phyloP scores from a whole-genome alignment of 2,329 filamentous ascomycete species.

The Blastomyces gilchristii region DNA sequence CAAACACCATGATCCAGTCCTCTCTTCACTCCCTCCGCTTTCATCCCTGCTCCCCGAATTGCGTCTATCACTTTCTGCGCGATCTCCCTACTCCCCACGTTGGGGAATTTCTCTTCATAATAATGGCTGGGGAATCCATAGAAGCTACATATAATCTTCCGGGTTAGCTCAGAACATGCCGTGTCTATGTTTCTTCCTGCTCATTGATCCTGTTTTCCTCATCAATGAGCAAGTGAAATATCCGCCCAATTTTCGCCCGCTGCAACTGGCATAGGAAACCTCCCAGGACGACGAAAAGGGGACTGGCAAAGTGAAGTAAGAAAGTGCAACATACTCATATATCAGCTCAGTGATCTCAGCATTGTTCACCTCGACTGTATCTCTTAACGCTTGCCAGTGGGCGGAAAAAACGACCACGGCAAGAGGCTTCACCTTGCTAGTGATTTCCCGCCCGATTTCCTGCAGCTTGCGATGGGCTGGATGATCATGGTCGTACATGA shows the following conservation, averaged over 20 bases:
- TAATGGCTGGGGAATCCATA: constrained; percentile 62
- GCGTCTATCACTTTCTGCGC: constrained; percentile 49
- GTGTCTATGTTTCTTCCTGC: not conserved
- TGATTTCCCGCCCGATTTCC: constrained; percentile 59
- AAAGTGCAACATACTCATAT: constrained; percentile 47
- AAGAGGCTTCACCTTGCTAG: constrained; percentile 56
- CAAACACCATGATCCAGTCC: constrained; percentile 69
- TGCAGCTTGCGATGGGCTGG: constrained; percentile 56
- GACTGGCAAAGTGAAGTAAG: not conserved
- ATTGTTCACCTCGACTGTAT: constrained; percentile 55
- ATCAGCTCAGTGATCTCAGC: constrained; percentile 56
- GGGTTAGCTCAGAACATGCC: not conserved
- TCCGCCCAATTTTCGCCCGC: not conserved
- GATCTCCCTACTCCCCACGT: constrained; percentile 50
- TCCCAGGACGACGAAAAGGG: constrained; percentile 4
- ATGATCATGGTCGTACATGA: constrained; percentile 59
- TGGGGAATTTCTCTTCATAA: constrained; percentile 57
- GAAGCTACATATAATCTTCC: constrained; percentile 38
- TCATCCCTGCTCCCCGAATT: constrained; percentile 49
- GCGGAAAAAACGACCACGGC: constrained; percentile 68
- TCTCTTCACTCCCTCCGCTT: constrained; percentile 48
- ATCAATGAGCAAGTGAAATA: not conserved
- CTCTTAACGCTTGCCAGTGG: constrained; percentile 56
- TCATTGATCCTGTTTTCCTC: not conserved
- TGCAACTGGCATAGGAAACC: not conserved